Percentiles rank a stretch among this genome's conserved stretches.
Conservation (phyloP, 2,329 filamentous ascomycete species). For the Peltaster fructicola region DNA sequence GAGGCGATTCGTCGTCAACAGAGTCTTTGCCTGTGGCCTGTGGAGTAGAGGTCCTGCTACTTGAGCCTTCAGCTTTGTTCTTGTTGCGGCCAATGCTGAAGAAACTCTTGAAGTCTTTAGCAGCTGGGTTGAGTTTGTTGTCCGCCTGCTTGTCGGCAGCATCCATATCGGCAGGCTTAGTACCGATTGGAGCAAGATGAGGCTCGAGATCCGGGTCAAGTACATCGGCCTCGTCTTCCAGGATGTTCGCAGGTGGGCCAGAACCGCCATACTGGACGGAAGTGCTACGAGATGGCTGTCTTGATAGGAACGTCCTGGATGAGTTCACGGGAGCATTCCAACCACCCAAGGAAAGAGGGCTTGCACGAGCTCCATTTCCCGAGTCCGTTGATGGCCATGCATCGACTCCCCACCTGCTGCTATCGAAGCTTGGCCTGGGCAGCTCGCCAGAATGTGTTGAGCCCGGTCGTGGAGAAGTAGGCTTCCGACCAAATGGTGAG, state of each 20-base stretch:
- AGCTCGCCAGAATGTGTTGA: conserved; percentile 38
- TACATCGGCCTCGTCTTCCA: conserved; percentile 30
- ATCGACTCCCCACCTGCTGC: conserved; percentile 31
- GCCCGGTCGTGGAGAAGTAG: conserved; percentile 40
- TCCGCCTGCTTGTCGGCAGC: conserved; percentile 23
- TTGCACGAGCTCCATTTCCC: conserved; percentile 19
- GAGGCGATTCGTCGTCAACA: conserved; percentile 18
- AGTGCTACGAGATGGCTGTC: conserved; percentile 61
- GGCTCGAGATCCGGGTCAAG: conserved; percentile 29
- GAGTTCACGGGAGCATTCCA: conserved; percentile 34
- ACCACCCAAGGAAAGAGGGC: conserved; percentile 19
- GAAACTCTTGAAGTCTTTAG: conserved; percentile 67
- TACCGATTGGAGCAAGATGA: conserved; percentile 57
- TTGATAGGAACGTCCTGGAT: conserved; percentile 29
- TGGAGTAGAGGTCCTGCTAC: too few species aligned
- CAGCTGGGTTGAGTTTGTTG: conserved; percentile 64
- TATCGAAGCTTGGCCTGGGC: conserved; percentile 63
- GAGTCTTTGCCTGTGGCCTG: conserved; percentile 4
- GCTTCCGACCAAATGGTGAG: conserved; percentile 13
- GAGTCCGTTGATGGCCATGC: conserved; percentile 14
- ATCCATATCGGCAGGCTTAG: conserved; percentile 35
- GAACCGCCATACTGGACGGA: conserved; percentile 64
- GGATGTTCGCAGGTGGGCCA: conserved; percentile 36
- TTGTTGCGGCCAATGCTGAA: conserved; percentile 31
- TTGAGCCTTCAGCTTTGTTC: conserved; percentile 19